Evolutionary conservation across 805 yeast genomes (phyloP), one percentile per base, ranked within the genome.

Genomic region (Komagataella mondaviorum): DNA sequence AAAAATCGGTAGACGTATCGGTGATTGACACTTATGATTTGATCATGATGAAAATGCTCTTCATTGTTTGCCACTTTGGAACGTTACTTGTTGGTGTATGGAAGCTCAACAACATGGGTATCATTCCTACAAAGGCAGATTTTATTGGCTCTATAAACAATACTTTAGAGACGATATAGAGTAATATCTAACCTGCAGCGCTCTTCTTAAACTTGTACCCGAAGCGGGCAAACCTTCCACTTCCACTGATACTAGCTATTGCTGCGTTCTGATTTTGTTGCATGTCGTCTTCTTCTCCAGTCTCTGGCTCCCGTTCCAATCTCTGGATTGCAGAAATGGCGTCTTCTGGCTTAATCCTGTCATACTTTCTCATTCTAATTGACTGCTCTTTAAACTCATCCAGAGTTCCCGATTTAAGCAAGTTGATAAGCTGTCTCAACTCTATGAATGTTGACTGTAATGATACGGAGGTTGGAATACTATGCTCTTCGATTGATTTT

Each of bases 91-190:
- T 88, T 44, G 98, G 97, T 2, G 60, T 89, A 16, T 89, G 88
- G 80, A 93, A 93, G 64, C 69, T 93, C 53, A 81, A 85, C 58
- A 71, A 75, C 20, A 87, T 91, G 96, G 98, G 97, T 0, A 70
- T 91, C 56, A 80, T 91, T 53, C 99, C 99, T 20, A 87, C 85
- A 58, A 75, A 75, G 48, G 83, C 95, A 56, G 99, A 91, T 63
- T 93, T 98, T 14, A 30, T 30, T 30, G 39, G 39, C 10, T 30
- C 39, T 30, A 8, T 30, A 30, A 50, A 51, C 45, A 53, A 51
- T 47, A 49, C 39, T 30, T 45, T 51, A 20, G 44, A 22, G 10
- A 17, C 18, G 18, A 47, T 45, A 44, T 44, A 39, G 49, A 54
- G 45, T 45, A 16, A 43, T 43, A 10, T 30, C 39, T 30, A 30